These are phyloP conservation scores for Yamadazyma paraphyllophila DNA, from an alignment of 805 yeast species.

Conservation along the genomic window DNA sequence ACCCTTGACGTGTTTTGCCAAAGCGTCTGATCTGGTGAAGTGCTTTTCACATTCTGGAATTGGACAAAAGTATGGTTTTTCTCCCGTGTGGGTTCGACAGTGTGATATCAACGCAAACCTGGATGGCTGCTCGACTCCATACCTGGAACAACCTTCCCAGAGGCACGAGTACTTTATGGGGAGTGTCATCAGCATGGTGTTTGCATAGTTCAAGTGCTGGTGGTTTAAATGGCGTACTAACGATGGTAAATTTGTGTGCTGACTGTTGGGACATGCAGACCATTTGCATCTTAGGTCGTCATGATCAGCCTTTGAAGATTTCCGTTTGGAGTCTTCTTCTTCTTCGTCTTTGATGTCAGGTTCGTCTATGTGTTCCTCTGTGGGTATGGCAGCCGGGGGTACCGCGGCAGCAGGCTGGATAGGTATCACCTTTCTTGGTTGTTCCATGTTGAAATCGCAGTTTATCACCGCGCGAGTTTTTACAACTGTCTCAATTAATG, in stretches of 20 bases:
- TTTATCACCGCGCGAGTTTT: background rate
- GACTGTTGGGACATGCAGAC: slow-evolving; percentile 25
- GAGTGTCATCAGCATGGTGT: background rate
- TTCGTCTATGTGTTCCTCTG: background rate
- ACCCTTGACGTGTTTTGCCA: slow-evolving; percentile 60
- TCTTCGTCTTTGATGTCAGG: slow-evolving; percentile 3
- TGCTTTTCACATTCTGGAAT: slow-evolving; percentile 64
- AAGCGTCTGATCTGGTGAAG: slow-evolving; percentile 59
- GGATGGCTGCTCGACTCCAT: slow-evolving; percentile 51
- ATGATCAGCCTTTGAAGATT: background rate
- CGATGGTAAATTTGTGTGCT: slow-evolving; percentile 20
- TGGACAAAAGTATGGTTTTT: slow-evolving; percentile 62
- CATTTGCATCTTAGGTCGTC: slow-evolving; percentile 26
- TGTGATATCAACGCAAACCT: slow-evolving; percentile 61
- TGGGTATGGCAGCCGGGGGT: background rate
- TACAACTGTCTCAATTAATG: background rate
- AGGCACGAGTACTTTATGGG: slow-evolving; percentile 47
- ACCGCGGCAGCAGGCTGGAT: background rate
- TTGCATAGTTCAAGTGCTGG: slow-evolving; percentile 18
- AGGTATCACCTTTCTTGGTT: background rate
- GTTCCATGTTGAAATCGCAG: background rate
- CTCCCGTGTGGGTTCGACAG: slow-evolving; percentile 64
- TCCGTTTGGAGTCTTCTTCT: slow-evolving; percentile 3
- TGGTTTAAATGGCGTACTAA: slow-evolving; percentile 33
- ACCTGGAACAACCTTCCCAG: slow-evolving; percentile 59